phyloP scores from a whole-genome alignment of 73 alveolate species.

The Paramecium bursaria region DNA sequence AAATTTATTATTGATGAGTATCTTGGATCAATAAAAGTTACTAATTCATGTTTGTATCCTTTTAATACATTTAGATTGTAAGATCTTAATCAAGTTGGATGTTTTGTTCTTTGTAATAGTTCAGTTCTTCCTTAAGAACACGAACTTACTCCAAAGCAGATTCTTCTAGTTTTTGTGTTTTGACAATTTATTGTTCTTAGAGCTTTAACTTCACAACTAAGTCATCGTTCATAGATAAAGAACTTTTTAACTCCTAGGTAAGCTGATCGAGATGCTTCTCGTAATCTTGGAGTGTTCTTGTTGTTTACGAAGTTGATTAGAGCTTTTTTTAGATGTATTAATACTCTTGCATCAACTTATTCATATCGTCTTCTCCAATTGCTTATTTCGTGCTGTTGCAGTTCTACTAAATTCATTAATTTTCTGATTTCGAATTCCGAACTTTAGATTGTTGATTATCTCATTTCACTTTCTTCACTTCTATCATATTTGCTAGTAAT shows the following conservation, averaged over 20 bases:
- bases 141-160: background rate
- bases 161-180: constrained; percentile 1
- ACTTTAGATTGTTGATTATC: background rate
- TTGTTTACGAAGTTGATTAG: background rate
- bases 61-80: background rate
- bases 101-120: background rate
- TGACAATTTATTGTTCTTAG: background rate
- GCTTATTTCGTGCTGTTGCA: constrained; percentile 29
- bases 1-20: background rate
- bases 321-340: background rate
- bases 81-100: constrained; percentile 2
- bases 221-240: constrained; percentile 15
- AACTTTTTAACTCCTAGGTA: constrained; percentile 2
- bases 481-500: constrained; percentile 41
- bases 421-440: constrained; percentile 46
- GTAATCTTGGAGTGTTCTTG: constrained; percentile 8
- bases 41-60: background rate
- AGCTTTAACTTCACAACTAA: background rate
- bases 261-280: constrained; percentile 42
- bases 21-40: background rate
- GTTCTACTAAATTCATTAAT: constrained; percentile 54
- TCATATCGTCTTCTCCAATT: constrained; percentile 52
- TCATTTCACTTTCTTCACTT: constrained; percentile 35
- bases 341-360: constrained; percentile 51
- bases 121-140: constrained; percentile 7